These are phyloP conservation scores for Candolleomyces eurysporus DNA, from an alignment of 768 basidiomycete species.

Conservation along the genomic window DNA sequence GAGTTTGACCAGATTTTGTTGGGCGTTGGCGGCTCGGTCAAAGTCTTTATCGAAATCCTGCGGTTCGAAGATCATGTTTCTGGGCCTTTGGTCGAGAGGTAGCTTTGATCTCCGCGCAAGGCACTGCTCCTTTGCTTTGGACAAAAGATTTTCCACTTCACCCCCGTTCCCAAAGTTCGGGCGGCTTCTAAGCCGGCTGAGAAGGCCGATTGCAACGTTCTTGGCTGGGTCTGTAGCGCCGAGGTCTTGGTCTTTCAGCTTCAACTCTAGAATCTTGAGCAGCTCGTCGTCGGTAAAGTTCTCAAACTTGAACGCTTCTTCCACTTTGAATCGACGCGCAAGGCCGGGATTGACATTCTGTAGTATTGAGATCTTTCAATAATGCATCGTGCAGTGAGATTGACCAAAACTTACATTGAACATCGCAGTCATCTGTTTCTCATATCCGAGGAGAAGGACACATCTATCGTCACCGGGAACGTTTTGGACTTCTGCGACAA, in stretches of 20 bases:
- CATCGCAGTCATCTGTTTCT: conserved; percentile 69
- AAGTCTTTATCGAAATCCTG: conserved; percentile 67
- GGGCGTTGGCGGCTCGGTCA: conserved; percentile 46
- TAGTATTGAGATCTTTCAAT: background rate
- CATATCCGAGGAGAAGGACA: conserved; percentile 64
- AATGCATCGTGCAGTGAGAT: background rate
- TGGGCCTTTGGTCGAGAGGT: conserved; percentile 19
- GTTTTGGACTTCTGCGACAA: conserved; percentile 72
- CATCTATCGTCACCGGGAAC: conserved; percentile 69
- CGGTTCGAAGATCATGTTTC: conserved; percentile 51
- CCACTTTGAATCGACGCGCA: conserved; percentile 63
- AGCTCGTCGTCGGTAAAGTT: conserved; percentile 60
- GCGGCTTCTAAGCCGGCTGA: conserved; percentile 40
- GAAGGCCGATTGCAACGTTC: conserved; percentile 48
- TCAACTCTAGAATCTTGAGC: conserved; percentile 48
- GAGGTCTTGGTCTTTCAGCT: conserved; percentile 58
- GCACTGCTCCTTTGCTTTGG: conserved; percentile 47
- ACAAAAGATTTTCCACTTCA: conserved; percentile 60
- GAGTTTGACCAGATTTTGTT: conserved; percentile 48
- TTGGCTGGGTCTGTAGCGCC: conserved; percentile 56
- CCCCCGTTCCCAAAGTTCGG: conserved; percentile 69
- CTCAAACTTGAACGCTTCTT: conserved; percentile 67
- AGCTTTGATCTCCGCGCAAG: conserved; percentile 34
- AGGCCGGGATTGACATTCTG: conserved; percentile 73
- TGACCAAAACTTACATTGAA: conserved; percentile 49